Evolutionary conservation across 2,329 filamentous ascomycete species (phyloP).

Genomic region (Talaromyces verruculosus): DNA sequence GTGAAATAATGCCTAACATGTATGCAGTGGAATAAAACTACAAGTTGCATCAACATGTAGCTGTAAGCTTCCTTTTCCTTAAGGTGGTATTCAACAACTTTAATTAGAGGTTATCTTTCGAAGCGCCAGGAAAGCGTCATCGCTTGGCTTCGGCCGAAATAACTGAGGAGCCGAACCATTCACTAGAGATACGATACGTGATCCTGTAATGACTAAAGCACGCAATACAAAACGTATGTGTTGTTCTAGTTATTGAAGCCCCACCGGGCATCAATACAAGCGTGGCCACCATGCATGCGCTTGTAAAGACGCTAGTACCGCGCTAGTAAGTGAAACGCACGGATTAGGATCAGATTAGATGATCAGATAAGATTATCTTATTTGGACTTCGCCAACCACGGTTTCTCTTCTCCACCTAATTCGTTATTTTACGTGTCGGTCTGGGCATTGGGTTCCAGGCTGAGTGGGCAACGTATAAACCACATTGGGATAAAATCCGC

Average conservation of each 20-base stretch:
- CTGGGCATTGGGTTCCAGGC: neutral
- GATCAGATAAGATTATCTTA: conserved; percentile 14
- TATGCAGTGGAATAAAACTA: too few relatives aligned
- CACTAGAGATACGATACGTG: neutral
- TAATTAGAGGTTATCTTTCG: too few relatives aligned
- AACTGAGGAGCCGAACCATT: neutral
- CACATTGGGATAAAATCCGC: neutral
- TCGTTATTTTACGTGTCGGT: neutral
- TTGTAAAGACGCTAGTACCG: neutral
- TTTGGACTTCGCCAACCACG: neutral
- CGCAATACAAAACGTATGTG: neutral
- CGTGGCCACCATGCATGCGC: neutral
- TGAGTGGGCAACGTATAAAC: neutral
- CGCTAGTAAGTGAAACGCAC: neutral
- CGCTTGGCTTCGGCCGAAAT: neutral
- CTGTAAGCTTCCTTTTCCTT: neutral
- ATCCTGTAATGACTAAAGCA: neutral
- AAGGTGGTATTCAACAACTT: neutral
- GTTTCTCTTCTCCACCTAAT: neutral
- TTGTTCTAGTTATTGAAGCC: neutral
- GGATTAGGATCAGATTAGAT: conserved; percentile 14
- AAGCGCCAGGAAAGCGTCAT: neutral
- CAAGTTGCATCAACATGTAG: neutral
- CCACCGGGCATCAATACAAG: neutral
- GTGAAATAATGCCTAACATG: too few relatives aligned